These are phyloP conservation scores for Lenzites betulinus DNA, from an alignment of 768 basidiomycete genomes.

Conservation along the genomic window DNA sequence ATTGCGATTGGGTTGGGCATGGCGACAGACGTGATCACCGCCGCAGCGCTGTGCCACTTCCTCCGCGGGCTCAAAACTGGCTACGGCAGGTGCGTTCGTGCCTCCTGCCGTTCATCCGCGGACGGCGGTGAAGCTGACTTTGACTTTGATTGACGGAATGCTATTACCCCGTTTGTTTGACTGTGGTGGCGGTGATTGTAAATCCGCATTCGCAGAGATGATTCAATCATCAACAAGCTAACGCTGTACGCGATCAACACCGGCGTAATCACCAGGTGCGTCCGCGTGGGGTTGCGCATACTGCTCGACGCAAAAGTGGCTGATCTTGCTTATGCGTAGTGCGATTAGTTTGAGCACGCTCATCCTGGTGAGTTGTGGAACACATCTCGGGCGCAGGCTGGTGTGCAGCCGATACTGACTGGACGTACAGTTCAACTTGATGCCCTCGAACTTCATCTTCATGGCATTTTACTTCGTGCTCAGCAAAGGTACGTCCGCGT, in stretches of 20 bases:
- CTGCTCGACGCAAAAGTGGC: background rate
- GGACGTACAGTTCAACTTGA: slow-evolving; percentile 52
- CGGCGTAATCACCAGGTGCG: slow-evolving; percentile 59
- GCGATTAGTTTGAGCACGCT: slow-evolving; percentile 52
- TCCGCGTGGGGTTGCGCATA: background rate
- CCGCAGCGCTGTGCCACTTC: slow-evolving; percentile 54
- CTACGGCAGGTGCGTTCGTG: slow-evolving; percentile 40
- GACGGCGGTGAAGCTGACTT: too few relatives aligned
- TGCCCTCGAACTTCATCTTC: slow-evolving; percentile 59
- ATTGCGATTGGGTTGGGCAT: slow-evolving; percentile 51
- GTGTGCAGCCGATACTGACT: slow-evolving; percentile 42
- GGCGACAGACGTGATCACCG: slow-evolving; percentile 52
- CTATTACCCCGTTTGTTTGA: too few relatives aligned
- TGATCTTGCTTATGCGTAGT: slow-evolving; percentile 31
- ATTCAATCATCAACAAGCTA: slow-evolving; percentile 56
- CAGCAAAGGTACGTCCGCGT: slow-evolving; percentile 56
- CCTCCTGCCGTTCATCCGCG: too few relatives aligned
- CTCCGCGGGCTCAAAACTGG: slow-evolving; percentile 56
- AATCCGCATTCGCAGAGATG: slow-evolving; percentile 43
- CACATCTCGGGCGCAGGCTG: background rate
- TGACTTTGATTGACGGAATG: too few relatives aligned
- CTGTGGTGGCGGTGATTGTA: too few relatives aligned
- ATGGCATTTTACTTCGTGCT: slow-evolving; percentile 63
- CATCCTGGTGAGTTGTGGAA: slow-evolving; percentile 47
- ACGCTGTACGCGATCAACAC: slow-evolving; percentile 64